Evolutionary conservation across 192 early-diverging fungal genomes (phyloP).

Genomic region (Coemansia pectinata): DNA sequence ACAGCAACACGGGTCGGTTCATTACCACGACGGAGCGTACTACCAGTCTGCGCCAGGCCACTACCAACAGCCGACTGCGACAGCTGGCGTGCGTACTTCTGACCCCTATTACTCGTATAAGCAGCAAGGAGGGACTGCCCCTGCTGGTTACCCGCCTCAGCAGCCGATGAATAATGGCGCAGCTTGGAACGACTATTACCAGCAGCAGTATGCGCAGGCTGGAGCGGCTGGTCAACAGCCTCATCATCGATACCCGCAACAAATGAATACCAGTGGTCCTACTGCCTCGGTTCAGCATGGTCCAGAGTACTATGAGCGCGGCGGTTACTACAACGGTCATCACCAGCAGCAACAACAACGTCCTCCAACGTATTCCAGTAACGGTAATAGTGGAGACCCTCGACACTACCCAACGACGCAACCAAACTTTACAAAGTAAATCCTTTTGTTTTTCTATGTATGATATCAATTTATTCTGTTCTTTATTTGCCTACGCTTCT

Average conservation of each 20-base stretch:
- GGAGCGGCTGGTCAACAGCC: slow-evolving; percentile 5
- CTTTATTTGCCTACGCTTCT: background rate
- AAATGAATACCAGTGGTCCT: background rate
- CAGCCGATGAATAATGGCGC: background rate
- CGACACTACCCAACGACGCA: slow-evolving; percentile 13
- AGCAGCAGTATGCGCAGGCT: slow-evolving; percentile 20
- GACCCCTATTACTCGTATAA: slow-evolving; percentile 2
- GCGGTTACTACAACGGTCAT: slow-evolving; percentile 14
- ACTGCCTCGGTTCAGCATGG: background rate
- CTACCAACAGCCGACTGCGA: background rate
- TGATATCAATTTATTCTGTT: background rate
- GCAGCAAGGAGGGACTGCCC: background rate
- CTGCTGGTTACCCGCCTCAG: background rate
- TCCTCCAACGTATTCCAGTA: background rate
- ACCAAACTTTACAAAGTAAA: slow-evolving; percentile 4
- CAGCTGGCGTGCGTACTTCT: background rate
- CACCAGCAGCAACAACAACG: slow-evolving; percentile 3
- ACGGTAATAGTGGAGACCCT: background rate
- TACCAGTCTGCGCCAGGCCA: background rate
- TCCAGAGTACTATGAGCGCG: slow-evolving; percentile 25
- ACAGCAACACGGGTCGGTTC: slow-evolving; percentile 1
- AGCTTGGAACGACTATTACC: slow-evolving; percentile 31
- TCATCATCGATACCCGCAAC: slow-evolving; percentile 6
- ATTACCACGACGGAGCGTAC: slow-evolving; percentile 8
- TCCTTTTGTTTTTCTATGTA: background rate